Base-by-base conservation (phyloP, 345 rosid species). In the Eutrema yunnanense region DNA sequence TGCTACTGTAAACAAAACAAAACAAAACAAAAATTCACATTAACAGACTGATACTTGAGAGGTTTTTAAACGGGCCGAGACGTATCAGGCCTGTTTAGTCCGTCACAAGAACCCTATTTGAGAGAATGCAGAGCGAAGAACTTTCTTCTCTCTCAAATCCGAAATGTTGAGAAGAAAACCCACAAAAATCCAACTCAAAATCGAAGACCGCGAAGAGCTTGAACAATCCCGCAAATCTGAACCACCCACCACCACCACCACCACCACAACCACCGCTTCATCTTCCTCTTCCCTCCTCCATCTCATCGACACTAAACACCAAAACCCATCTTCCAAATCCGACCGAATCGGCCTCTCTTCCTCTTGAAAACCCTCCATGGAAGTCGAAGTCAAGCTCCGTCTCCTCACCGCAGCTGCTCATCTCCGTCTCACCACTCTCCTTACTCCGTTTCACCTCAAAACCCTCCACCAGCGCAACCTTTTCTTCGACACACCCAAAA, bases 141-240 rank as follows among this genome's bases (percentile, higher is more conserved):
- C 26, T 1, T 22, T 22, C 6, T 46, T 53, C 37, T 34, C 59
- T 22, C 26, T 22, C 26, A 71, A 10, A n/a, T 52, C 38, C 16
- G 74, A 85, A 57, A 95, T 95, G 96, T 89, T 90, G 77, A 81
- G 96, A 73, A 86, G 97, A 82, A 87, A 87, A 68, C 87, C 96
- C 5, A 87, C 82, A 78, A 88, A 88, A 78, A 85, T 95, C 84
- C 89, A 95, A 74, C 87, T 88, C 73, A 76, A 80, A 70, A 79
- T 90, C 77, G 92, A 90, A 82, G 97, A 95, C 82, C 91, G 84
- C 51, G 89, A 88, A 53, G 97, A 94, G 63, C 86, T 95, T 64
- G 90, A 92, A 57, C 90, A 88, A 70, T 81, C 88, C 63, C 94
- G 90, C 50, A 85, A 81, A 48, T 81, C 83, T 59, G 27, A 73